These are phyloP conservation scores for Sclerotinia spermophila DNA, from an alignment of 2,329 filamentous ascomycete genomes.

Conservation along the genomic window DNA sequence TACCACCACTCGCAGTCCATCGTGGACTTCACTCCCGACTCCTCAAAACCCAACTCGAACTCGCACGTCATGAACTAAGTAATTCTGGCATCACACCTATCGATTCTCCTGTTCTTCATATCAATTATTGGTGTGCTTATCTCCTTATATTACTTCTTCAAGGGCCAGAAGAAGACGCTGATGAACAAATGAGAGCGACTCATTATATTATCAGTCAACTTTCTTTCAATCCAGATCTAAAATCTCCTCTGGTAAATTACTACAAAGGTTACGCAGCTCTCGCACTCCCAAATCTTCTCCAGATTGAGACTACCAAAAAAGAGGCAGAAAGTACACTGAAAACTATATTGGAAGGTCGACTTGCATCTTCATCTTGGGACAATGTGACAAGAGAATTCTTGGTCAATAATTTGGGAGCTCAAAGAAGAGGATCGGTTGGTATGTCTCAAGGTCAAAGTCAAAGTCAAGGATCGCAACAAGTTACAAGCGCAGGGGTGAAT, in stretches of 20 bases:
- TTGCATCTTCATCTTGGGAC: constrained; percentile 54
- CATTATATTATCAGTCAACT: constrained; percentile 57
- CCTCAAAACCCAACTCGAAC: constrained; percentile 57
- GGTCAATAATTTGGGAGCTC: not conserved
- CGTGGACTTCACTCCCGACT: constrained; percentile 46
- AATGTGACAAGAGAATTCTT: constrained; percentile 47
- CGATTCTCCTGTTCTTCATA: constrained; percentile 55
- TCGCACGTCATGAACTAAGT: constrained; percentile 63
- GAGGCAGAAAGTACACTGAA: constrained; percentile 55
- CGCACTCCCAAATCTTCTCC: constrained; percentile 57
- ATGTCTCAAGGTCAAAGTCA: not conserved
- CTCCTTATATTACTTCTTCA: constrained; percentile 57
- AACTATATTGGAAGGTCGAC: constrained; percentile 52
- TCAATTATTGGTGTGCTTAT: constrained; percentile 68
- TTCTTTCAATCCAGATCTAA: constrained; percentile 49
- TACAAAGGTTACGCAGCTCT: constrained; percentile 58
- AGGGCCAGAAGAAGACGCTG: constrained; percentile 48
- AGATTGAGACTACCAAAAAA: constrained; percentile 52
- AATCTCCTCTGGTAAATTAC: constrained; percentile 65
- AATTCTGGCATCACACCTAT: constrained; percentile 49
- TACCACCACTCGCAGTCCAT: constrained; percentile 42
- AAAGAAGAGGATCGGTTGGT: not conserved
- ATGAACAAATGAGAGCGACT: constrained; percentile 58
- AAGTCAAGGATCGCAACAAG: not conserved
- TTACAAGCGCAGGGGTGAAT: not conserved